Percentiles rank a stretch among this genome's conserved stretches.
Conservation (phyloP, 495 filamentous ascomycete genomes). For the Hypoxylon fuscum region DNA sequence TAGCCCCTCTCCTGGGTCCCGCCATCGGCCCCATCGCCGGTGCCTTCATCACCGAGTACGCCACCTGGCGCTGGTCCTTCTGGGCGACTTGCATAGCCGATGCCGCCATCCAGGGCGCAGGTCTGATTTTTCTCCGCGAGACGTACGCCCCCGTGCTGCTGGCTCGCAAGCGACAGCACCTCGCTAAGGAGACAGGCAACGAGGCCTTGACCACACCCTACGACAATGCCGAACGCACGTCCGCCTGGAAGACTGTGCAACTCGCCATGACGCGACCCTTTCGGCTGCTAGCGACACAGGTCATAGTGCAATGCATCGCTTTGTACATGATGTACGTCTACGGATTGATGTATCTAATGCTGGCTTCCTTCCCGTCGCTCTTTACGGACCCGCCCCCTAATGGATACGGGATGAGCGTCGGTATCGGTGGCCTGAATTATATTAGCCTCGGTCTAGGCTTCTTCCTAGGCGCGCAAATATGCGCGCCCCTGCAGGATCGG, state of each 20-base stretch:
- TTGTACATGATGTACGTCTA: constrained; percentile 69
- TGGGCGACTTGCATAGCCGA: constrained; percentile 69
- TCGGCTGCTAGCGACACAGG: constrained; percentile 65
- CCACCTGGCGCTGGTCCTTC: constrained; percentile 78
- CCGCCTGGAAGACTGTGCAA: constrained; percentile 52
- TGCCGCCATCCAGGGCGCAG: constrained; percentile 67
- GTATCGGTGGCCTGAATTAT: constrained; percentile 74
- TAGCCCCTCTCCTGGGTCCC: constrained; percentile 71
- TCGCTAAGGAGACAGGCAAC: constrained; percentile 74
- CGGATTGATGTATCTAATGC: constrained; percentile 76
- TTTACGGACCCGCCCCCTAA: constrained; percentile 54
- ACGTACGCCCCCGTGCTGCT: constrained; percentile 75
- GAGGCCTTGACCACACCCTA: constrained; percentile 67
- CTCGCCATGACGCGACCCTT: constrained; percentile 64
- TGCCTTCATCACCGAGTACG: constrained; percentile 73
- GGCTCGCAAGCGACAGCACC: constrained; percentile 59
- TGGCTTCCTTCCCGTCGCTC: constrained; percentile 72
- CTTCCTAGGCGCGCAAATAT: constrained; percentile 70
- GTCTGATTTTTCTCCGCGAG: constrained; percentile 74
- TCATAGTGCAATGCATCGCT: constrained; percentile 63
- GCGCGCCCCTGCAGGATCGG: constrained; percentile 68
- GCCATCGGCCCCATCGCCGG: constrained; percentile 71
- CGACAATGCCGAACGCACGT: constrained; percentile 56
- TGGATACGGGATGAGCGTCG: constrained; percentile 67
- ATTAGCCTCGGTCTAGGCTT: constrained; percentile 76